These are phyloP conservation scores for Malassezia obtusa DNA, from an alignment of 1,284 basidiomycete species.

Conservation along the genomic window DNA sequence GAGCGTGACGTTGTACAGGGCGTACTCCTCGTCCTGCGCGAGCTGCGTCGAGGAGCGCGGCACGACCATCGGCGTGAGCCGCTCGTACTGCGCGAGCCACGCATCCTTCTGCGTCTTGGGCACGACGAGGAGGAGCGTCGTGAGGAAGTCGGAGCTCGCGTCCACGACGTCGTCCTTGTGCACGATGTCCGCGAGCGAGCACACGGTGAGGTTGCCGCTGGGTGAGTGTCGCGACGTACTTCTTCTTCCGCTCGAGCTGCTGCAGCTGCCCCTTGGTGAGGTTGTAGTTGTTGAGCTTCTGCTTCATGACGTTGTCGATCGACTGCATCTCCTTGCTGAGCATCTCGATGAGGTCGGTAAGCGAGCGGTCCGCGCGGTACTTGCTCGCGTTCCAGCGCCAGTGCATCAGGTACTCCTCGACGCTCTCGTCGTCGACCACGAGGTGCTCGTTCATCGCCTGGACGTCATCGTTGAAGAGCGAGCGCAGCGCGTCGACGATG, in stretches of 20 bases:
- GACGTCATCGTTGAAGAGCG: slow-evolving; percentile 78
- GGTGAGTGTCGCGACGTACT: slow-evolving; percentile 53
- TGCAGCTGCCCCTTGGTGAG: slow-evolving; percentile 82
- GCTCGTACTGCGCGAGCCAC: slow-evolving; percentile 83
- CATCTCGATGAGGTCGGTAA: slow-evolving; percentile 69
- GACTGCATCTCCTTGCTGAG: slow-evolving; percentile 57
- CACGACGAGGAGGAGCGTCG: slow-evolving; percentile 85
- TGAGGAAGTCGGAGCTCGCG: slow-evolving; percentile 76
- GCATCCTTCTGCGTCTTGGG: slow-evolving; percentile 79
- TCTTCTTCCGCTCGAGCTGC: slow-evolving; percentile 89
- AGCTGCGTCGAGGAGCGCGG: slow-evolving; percentile 77
- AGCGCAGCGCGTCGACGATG: slow-evolving; percentile 85
- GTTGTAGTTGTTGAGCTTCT: slow-evolving; percentile 83
- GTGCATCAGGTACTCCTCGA: slow-evolving; percentile 67
- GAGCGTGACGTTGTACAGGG: slow-evolving; percentile 74
- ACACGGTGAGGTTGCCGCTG: slow-evolving; percentile 86
- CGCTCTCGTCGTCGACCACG: slow-evolving; percentile 67
- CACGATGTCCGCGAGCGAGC: slow-evolving; percentile 76
- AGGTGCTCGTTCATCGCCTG: slow-evolving; percentile 71
- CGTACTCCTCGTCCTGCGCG: slow-evolving; percentile 77
- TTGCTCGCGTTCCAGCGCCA: slow-evolving; percentile 74
- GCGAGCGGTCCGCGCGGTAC: slow-evolving; percentile 68
- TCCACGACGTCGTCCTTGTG: slow-evolving; percentile 70
- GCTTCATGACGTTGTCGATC: slow-evolving; percentile 52
- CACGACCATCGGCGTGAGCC: slow-evolving; percentile 78